phyloP scores from a whole-genome alignment of 306 rosid species.

The Pyrus pyrifolia region DNA sequence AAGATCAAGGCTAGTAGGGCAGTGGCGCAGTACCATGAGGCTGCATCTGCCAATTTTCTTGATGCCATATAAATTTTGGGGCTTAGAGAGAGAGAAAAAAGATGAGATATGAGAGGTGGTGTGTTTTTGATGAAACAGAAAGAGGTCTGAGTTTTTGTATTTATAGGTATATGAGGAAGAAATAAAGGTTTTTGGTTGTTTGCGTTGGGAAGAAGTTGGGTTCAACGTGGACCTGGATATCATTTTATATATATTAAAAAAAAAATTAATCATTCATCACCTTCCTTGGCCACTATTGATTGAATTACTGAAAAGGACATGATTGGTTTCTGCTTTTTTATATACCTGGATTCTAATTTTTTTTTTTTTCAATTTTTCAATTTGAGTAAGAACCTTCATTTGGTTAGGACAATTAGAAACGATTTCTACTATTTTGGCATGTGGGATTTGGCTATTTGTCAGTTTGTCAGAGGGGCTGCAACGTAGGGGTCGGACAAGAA shows the following conservation, averaged over 20 bases:
- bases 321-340: not conserved
- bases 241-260: no score
- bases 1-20: conserved; percentile 38
- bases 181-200: conserved; percentile 18
- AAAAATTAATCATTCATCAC: not conserved
- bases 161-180: not conserved
- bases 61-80: not conserved
- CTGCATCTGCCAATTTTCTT: conserved; percentile 28
- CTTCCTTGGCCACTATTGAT: not conserved
- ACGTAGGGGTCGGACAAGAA: not conserved
- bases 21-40: conserved; percentile 59
- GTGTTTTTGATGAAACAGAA: not conserved
- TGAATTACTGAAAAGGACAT: not conserved
- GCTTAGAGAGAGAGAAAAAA: not conserved
- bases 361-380: not conserved
- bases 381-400: not conserved
- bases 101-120: not conserved
- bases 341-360: not conserved
- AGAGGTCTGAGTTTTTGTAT: not conserved
- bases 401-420: not conserved
- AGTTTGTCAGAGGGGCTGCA: not conserved
- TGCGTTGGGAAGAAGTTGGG: conserved; percentile 15
- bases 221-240: conserved; percentile 20
- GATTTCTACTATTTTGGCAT: no score
- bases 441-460: not conserved